A percentile compares a stretch with the other conserved stretches of the same genome.
These are phyloP conservation scores for Fusarium sp. DNA, from an alignment of 2,329 filamentous ascomycete species.

Conservation along the genomic window DNA sequence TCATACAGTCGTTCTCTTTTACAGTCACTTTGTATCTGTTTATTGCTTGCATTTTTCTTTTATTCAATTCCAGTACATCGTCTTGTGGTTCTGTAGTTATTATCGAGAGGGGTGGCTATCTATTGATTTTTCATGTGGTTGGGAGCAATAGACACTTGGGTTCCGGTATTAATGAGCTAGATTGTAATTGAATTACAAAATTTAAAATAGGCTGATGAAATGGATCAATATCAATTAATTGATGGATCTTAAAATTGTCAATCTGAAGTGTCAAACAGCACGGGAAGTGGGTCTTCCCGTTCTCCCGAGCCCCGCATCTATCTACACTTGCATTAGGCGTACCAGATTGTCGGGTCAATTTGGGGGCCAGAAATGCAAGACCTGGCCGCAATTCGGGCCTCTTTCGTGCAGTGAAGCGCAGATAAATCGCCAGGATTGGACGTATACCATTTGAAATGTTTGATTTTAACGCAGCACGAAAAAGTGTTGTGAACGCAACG, in stretches of 20 bases:
- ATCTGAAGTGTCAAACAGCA: not conserved
- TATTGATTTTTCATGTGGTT: conserved; percentile 4
- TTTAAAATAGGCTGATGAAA: too few species aligned
- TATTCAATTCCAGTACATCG: not conserved
- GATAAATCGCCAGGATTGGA: conserved; percentile 1
- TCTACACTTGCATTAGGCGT: conserved; percentile 24
- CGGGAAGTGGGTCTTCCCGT: conserved; percentile 25
- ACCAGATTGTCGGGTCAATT: conserved; percentile 22
- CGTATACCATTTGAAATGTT: conserved; percentile 7
- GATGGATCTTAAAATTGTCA: not conserved
- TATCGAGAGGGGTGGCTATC: not conserved
- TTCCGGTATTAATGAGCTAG: not conserved
- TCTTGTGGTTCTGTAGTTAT: not conserved
- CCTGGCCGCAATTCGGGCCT: conserved; percentile 20
- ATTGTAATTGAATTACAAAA: not conserved
- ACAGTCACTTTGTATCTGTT: not conserved
- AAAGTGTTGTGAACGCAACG: not conserved
- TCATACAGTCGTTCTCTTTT: not conserved
- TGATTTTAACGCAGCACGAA: conserved; percentile 25
- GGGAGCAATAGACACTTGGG: not conserved
- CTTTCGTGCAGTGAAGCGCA: conserved; percentile 23
- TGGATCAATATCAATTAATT: not conserved
- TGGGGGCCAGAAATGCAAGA: conserved; percentile 26
- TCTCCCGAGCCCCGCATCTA: conserved; percentile 17
- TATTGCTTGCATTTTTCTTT: not conserved